phyloP scores from a whole-genome alignment of 352 stramenopile species.

The Phytopythium delawarense region DNA sequence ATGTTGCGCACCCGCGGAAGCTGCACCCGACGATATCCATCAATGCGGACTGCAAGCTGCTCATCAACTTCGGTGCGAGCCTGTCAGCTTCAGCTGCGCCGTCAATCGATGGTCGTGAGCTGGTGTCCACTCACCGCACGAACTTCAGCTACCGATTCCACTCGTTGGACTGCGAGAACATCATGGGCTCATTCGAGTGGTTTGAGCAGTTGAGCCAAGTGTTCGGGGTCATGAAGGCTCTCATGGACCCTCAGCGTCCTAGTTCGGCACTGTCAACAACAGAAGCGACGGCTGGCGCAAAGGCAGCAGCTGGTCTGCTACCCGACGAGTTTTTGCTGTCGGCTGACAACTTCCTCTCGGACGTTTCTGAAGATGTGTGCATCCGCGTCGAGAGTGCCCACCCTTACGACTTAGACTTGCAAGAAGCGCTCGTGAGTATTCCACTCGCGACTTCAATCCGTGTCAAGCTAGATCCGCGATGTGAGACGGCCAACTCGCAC shows the following conservation, averaged over 20 bases:
- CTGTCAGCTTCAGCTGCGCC: slow-evolving; percentile 10
- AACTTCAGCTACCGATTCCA: slow-evolving; percentile 82
- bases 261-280: too few relatives aligned
- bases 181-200: slow-evolving; percentile 87
- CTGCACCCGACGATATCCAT: slow-evolving; percentile 80
- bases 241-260: slow-evolving; percentile 52
- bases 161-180: slow-evolving; percentile 78
- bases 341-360: slow-evolving; percentile 83
- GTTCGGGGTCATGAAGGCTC: slow-evolving; percentile 79
- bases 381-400: slow-evolving; percentile 75
- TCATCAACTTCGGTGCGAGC: slow-evolving; percentile 61
- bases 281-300: background rate
- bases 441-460: slow-evolving; percentile 81
- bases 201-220: slow-evolving; percentile 84
- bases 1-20: slow-evolving; percentile 29
- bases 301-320: slow-evolving; percentile 14
- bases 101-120: slow-evolving; percentile 17
- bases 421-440: slow-evolving; percentile 78
- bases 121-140: slow-evolving; percentile 23
- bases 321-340: slow-evolving; percentile 87
- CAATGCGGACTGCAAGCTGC: slow-evolving; percentile 67
- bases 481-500: slow-evolving; percentile 81
- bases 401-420: slow-evolving; percentile 78
- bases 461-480: slow-evolving; percentile 69
- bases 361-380: slow-evolving; percentile 82